These are phyloP conservation scores for Plasmopara viticola DNA, from an alignment of 352 stramenopile species.

Conservation along the genomic window DNA sequence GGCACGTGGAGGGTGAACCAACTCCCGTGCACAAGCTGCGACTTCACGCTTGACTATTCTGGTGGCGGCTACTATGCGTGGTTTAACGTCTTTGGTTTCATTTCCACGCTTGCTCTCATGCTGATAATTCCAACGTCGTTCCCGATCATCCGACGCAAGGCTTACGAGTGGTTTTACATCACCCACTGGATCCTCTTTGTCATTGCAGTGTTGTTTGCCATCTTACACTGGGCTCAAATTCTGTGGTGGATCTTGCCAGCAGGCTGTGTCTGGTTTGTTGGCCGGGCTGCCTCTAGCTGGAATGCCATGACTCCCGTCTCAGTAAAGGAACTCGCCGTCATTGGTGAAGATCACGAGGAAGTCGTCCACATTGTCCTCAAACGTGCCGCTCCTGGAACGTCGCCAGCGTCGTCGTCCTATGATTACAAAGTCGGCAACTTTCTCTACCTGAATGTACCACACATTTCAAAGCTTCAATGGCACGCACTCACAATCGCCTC, in stretches of 20 bases:
- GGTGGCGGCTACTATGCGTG: slow-evolving; percentile 48
- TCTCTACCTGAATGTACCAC: slow-evolving; percentile 47
- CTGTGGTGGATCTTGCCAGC: slow-evolving; percentile 53
- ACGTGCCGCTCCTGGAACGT: slow-evolving; percentile 28
- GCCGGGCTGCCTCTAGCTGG: slow-evolving; percentile 36
- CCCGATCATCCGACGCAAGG: slow-evolving; percentile 43
- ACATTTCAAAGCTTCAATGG: slow-evolving; percentile 52
- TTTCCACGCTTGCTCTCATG: slow-evolving; percentile 39
- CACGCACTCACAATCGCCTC: slow-evolving; percentile 52
- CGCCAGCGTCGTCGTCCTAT: slow-evolving; percentile 20
- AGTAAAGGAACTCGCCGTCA: slow-evolving; percentile 28
- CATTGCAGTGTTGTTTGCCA: slow-evolving; percentile 44
- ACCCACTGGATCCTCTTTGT: slow-evolving; percentile 52
- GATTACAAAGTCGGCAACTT: slow-evolving; percentile 55
- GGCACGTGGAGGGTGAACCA: slow-evolving; percentile 39
- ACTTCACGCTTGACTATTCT: slow-evolving; percentile 34
- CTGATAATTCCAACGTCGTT: slow-evolving; percentile 54
- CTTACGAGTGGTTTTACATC: slow-evolving; percentile 58
- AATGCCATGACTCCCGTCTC: slow-evolving; percentile 37
- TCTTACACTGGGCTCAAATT: slow-evolving; percentile 54
- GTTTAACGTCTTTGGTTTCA: slow-evolving; percentile 55
- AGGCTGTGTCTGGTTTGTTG: slow-evolving; percentile 48
- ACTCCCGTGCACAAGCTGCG: slow-evolving; percentile 44
- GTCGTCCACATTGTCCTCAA: slow-evolving; percentile 48
- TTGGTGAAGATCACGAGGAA: slow-evolving; percentile 26